Base-by-base conservation (phyloP, 1,139 yeast species). In the Kodamaea arcana region DNA sequence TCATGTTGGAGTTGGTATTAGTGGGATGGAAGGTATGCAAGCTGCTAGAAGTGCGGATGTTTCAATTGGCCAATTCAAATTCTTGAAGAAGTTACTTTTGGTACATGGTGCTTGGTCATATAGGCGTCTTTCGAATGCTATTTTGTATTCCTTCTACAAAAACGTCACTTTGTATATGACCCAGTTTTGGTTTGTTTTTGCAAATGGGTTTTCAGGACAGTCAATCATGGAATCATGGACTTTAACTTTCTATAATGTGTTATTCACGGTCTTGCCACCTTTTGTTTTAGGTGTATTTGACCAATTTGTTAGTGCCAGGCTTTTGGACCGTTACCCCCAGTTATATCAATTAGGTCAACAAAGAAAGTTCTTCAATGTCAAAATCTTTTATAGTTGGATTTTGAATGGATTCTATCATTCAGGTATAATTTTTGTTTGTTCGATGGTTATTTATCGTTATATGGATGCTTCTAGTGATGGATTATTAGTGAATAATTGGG, bases 1-100 rank as follows among this genome's bases (percentile, higher is more conserved):
- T 0, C 96, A 92, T 59, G 95, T 92, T 33, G 99, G 99, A 41
- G 94, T 92, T 30, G 99, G 99, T 55, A 92, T 92, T 47, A 86
- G 94, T 52, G 99, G 99, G 48, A 85, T 87, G 86, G 98, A 94
- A 64, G 99, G 99, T 48, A 90, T 90, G 88, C 99, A 94, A 60
- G 98, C 98, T 7, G 97, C 98, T 0, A 75, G 98, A 59, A 82
- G 94, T 59, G 98, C 99, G 0, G 99, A 94, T 68, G 80, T 92
- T 41, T 90, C 97, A 1, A 87, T 94, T 60, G 98, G 97, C 0
- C 98, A 94, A 57, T 94, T 94, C 73, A 80, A 82, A 55, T 92
- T 76, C 54, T 72, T 94, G 62, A 77, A 79, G 47, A 90, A 86
- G 54, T 62, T 94, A 37, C 63, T 94, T 33, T 69, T 94, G 31